Evolutionary conservation across 2,329 filamentous ascomycete genomes (phyloP).

Genomic region (Aspergillus costaricaensis): DNA sequence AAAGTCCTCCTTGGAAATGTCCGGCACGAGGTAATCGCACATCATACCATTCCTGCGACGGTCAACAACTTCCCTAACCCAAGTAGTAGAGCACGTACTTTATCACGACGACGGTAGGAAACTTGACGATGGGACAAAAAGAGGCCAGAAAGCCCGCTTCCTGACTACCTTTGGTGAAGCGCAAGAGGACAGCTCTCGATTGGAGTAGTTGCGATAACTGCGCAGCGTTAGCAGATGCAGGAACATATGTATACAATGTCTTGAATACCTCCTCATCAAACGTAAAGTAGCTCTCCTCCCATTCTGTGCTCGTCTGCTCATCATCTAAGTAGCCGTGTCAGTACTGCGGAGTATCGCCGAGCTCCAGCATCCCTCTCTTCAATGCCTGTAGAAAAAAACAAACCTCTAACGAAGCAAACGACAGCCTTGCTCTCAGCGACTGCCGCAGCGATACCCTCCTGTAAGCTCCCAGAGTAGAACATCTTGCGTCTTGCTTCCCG

Average conservation of each 20-base stretch:
- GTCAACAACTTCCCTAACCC: conserved; percentile 15
- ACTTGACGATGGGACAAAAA: conserved; percentile 76
- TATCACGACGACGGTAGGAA: conserved; percentile 79
- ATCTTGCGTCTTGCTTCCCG: conserved; percentile 47
- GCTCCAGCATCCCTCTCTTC: not conserved
- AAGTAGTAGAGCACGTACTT: conserved; percentile 52
- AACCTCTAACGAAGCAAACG: conserved; percentile 81
- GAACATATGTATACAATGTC: not conserved
- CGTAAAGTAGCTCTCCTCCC: conserved; percentile 68
- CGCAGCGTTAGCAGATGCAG: conserved; percentile 10
- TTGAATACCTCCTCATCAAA: conserved; percentile 53
- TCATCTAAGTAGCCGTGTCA: conserved; percentile 56
- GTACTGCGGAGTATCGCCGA: conserved; percentile 9
- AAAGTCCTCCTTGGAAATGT: conserved; percentile 67
- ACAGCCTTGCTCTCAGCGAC: conserved; percentile 76
- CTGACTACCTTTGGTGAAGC: conserved; percentile 70
- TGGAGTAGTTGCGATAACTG: conserved; percentile 61
- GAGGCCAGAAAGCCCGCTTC: conserved; percentile 81
- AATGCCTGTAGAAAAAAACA: conserved; percentile 21
- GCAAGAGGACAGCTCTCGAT: conserved; percentile 67
- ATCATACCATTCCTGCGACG: conserved; percentile 68
- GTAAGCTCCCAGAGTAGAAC: conserved; percentile 80
- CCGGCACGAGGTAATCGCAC: conserved; percentile 72
- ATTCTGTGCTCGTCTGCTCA: conserved; percentile 66
- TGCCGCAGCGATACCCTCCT: conserved; percentile 76